A percentile compares a stretch with the other conserved stretches of the same genome.
Conservation (phyloP, 257 asterid species). For the Solanum gracilifrons region DNA sequence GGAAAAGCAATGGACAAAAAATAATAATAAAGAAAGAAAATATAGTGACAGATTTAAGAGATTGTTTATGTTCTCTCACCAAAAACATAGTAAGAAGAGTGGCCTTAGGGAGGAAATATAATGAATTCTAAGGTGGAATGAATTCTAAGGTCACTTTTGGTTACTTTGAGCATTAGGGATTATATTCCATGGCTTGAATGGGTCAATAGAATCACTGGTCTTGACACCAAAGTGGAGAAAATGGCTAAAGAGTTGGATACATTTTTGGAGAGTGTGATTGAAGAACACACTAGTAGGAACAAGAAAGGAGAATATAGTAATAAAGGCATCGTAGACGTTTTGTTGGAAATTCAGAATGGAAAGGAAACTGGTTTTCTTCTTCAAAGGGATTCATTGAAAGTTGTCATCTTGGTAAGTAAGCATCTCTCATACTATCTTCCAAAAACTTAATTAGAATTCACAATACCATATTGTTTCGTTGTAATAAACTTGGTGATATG, state of each 20-base stretch:
- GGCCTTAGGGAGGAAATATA: slow-evolving; percentile 28
- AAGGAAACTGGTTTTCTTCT: neutral
- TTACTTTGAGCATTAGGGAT: neutral
- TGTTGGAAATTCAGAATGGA: neutral
- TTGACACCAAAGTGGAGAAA: neutral
- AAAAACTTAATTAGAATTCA: too few relatives aligned
- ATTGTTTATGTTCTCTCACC: too few relatives aligned
- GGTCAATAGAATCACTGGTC: neutral
- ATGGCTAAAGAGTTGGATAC: neutral
- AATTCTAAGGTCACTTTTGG: slow-evolving; percentile 3
- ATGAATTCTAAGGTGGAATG: slow-evolving; percentile 21
- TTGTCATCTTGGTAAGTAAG: neutral
- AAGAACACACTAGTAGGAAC: neutral
- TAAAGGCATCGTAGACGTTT: neutral
- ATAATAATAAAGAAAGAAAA: too few relatives aligned
- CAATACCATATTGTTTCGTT: too few relatives aligned
- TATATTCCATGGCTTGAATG: slow-evolving; percentile 7
- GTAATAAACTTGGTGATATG: too few relatives aligned
- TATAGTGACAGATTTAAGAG: too few relatives aligned
- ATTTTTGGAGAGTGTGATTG: neutral
- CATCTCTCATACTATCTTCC: too few relatives aligned
- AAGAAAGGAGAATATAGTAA: neutral
- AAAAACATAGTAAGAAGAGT: too few relatives aligned
- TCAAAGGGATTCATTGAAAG: neutral
- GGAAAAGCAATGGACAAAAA: too few relatives aligned